Percentiles rank a stretch among this genome's conserved stretches.
phyloP scores from a whole-genome alignment of 768 basidiomycete genomes.

The Naganishia vishniacii region DNA sequence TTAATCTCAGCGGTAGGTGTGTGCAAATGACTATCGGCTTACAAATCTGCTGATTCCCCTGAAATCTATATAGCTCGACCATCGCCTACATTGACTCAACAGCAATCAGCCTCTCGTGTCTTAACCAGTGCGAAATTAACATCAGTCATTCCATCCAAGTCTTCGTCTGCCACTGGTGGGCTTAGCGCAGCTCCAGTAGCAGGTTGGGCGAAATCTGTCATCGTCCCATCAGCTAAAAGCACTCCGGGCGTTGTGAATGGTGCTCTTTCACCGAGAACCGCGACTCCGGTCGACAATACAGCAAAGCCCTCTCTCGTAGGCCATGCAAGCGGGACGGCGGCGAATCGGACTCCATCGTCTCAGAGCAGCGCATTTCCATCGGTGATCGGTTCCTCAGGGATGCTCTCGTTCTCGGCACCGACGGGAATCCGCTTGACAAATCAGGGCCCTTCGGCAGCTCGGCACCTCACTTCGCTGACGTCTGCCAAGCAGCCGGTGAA shows the following conservation, averaged over 20 bases:
- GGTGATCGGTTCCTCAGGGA: not conserved
- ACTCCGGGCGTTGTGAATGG: not conserved
- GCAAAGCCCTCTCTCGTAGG: too few species aligned
- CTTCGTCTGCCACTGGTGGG: slow-evolving; percentile 16
- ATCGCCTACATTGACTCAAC: slow-evolving; percentile 10
- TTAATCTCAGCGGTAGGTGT: slow-evolving; percentile 1
- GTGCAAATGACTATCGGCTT: not conserved
- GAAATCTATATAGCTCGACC: slow-evolving; percentile 21
- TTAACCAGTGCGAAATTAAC: slow-evolving; percentile 27
- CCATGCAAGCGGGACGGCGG: not conserved
- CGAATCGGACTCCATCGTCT: not conserved
- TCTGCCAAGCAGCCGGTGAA: slow-evolving; percentile 4
- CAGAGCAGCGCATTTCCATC: not conserved
- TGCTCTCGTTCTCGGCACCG: not conserved
- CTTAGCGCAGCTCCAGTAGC: slow-evolving; percentile 17
- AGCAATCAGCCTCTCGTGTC: slow-evolving; percentile 15
- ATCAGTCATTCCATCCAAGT: slow-evolving; percentile 22
- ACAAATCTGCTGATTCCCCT: not conserved
- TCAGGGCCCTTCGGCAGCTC: slow-evolving; percentile 4
- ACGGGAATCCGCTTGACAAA: slow-evolving; percentile 10
- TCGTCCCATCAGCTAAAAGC: slow-evolving; percentile 12
- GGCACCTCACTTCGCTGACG: slow-evolving; percentile 5
- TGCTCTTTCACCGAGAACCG: not conserved
- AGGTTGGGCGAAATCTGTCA: slow-evolving; percentile 20
- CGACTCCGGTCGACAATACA: not conserved